Evolutionary conservation across 192 early-diverging fungal species (phyloP), one percentile per base, ranked within the genome.

Genomic region (Dimargaris cristalligena): DNA sequence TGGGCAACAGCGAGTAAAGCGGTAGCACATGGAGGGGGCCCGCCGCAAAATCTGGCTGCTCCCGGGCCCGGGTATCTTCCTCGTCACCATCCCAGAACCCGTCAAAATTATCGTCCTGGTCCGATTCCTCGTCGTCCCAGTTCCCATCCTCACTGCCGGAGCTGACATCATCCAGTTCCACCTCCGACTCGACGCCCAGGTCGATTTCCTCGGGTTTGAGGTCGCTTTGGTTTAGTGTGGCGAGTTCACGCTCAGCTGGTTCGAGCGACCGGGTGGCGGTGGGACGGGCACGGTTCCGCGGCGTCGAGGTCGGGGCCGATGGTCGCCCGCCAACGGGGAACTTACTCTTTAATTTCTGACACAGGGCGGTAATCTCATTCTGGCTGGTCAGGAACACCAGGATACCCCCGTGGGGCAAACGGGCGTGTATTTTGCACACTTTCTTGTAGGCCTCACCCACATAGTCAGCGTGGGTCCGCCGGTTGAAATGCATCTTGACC

Each of bases 361-460:
- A 87, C 16, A 93, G 65, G 0, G 79, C 73, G 25, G 75, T 80
- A 34, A 99, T 92, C 69, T 99, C 96, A 31, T 85, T 83, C 65
- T 97, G 92, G 29, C 96, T 94, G 16, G 92, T 90, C 63, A 96
- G 63, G 67, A 99, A 99, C 28, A 99, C 81, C 28, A 99, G 75
- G 32, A 99, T 93, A 2, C 87, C 94, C 54, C 94, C 97, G 32
- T 71, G 79, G 1, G 97, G 94, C n/a, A 99, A 76, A 4, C 82
- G 77, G 23, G 75, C 77, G 73, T 99, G 97, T 58, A 99, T 95
- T 68, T 97, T 97, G 65, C 73, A 71, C 4, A 94, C 80, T 69
- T 99, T 99, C 59, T 88, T 88, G 65, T 79, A 85, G 0, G 86
- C 90, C 68, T 97, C 94, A 3, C 62, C 63, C 14, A 97, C 73